Conservation (phyloP, 2,329 filamentous ascomycete genomes). For the Furcasterigmium furcatum region DNA sequence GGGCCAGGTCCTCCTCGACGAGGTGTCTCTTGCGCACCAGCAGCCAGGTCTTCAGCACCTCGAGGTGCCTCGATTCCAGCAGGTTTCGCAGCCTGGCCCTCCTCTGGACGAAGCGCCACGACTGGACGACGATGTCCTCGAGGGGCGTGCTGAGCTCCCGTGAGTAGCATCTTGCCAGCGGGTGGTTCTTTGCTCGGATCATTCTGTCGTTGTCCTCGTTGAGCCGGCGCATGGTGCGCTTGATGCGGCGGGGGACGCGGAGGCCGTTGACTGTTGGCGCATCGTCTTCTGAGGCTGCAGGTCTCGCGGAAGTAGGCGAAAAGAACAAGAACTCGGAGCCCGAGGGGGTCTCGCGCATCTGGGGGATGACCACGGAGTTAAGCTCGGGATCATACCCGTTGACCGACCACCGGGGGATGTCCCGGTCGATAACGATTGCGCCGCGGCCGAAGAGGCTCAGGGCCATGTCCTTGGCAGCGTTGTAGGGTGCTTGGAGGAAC, state of each 20-base stretch:
- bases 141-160: background rate
- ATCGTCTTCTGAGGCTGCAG: background rate
- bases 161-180: background rate
- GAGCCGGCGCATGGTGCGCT: background rate
- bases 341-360: too few species aligned
- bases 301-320: too few species aligned
- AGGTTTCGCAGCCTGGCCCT: background rate
- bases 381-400: too few species aligned
- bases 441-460: too few species aligned
- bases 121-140: slow-evolving; percentile 6
- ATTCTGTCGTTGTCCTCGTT: background rate
- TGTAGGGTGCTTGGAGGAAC: too few species aligned
- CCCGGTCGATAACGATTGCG: too few species aligned
- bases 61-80: background rate
- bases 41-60: background rate
- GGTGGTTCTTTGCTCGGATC: background rate
- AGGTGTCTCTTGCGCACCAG: too few species aligned
- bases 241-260: background rate
- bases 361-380: too few species aligned
- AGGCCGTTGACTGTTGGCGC: background rate
- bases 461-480: too few species aligned
- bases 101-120: background rate
- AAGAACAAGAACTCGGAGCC: too few species aligned
- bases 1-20: too few species aligned
- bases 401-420: too few species aligned